A percentile compares a stretch with the other conserved stretches of the same genome.
These are phyloP conservation scores for Tolypocladium tropicale DNA, from an alignment of 2,329 filamentous ascomycete species.

Conservation along the genomic window DNA sequence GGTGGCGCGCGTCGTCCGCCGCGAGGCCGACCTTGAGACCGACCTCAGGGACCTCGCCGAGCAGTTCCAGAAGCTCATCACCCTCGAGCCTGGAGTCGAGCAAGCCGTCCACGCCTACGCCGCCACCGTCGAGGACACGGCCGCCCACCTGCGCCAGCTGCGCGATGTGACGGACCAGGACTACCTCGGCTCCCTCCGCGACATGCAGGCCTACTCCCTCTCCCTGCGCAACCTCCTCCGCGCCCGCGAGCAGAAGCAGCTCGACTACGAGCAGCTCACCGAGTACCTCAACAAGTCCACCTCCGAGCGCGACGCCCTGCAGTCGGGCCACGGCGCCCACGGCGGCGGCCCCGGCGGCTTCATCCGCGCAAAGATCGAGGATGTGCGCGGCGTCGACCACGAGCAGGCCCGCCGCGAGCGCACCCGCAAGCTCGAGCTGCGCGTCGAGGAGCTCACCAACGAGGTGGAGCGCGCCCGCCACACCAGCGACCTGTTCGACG, in stretches of 20 bases:
- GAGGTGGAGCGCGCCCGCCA: slow-evolving; percentile 84
- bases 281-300: slow-evolving; percentile 92
- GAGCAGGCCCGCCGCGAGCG: slow-evolving; percentile 83
- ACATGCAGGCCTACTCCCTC: slow-evolving; percentile 92
- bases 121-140: slow-evolving; percentile 73
- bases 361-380: slow-evolving; percentile 88
- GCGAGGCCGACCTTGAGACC: slow-evolving; percentile 76
- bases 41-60: slow-evolving; percentile 86
- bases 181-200: slow-evolving; percentile 82
- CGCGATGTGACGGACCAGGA: slow-evolving; percentile 92
- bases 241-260: slow-evolving; percentile 91
- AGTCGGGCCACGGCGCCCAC: slow-evolving; percentile 42
- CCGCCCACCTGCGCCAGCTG: slow-evolving; percentile 65
- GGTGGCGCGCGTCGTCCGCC: slow-evolving; percentile 78
- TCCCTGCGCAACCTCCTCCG: slow-evolving; percentile 82
- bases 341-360: slow-evolving; percentile 72
- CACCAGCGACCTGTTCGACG: slow-evolving; percentile 86
- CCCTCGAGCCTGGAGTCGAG: slow-evolving; percentile 80
- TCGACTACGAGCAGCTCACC: slow-evolving; percentile 91
- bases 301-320: slow-evolving; percentile 70
- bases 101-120: slow-evolving; percentile 76
- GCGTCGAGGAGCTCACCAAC: slow-evolving; percentile 81
- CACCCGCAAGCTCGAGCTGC: slow-evolving; percentile 79
- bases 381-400: slow-evolving; percentile 92
- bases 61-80: slow-evolving; percentile 89